phyloP scores from a whole-genome alignment of 495 filamentous ascomycete species.

The Endocarpon pusillum region DNA sequence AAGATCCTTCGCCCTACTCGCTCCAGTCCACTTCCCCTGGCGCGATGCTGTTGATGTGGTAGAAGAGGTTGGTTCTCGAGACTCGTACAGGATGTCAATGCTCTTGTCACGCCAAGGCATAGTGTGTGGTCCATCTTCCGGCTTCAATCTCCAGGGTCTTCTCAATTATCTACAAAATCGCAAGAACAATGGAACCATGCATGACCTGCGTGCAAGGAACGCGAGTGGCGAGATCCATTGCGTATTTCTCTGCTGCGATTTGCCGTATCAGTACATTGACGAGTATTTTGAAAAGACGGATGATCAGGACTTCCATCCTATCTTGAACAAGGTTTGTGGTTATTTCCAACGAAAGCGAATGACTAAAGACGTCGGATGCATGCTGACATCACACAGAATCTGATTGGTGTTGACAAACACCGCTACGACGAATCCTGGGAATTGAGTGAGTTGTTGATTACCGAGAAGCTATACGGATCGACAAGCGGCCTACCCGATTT shows the following conservation, averaged over 20 bases:
- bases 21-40: slow-evolving; percentile 40
- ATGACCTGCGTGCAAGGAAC: slow-evolving; percentile 26
- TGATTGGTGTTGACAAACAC: slow-evolving; percentile 33
- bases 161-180: slow-evolving; percentile 32
- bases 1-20: slow-evolving; percentile 32
- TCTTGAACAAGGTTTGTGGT: slow-evolving; percentile 34
- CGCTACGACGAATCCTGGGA: slow-evolving; percentile 38
- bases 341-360: neutral
- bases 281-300: slow-evolving; percentile 41
- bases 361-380: neutral
- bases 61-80: slow-evolving; percentile 33
- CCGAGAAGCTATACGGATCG: slow-evolving; percentile 4
- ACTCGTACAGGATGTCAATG: slow-evolving; percentile 37
- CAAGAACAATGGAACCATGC: slow-evolving; percentile 26
- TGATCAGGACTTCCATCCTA: slow-evolving; percentile 32
- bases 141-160: slow-evolving; percentile 37
- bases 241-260: slow-evolving; percentile 43
- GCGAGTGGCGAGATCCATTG: slow-evolving; percentile 30
- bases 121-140: slow-evolving; percentile 42
- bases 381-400: slow-evolving; percentile 13
- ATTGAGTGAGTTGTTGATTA: slow-evolving; percentile 11
- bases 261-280: slow-evolving; percentile 45
- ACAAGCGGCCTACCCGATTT: too few relatives aligned
- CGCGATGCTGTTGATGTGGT: slow-evolving; percentile 32
- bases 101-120: slow-evolving; percentile 38